Conservation (phyloP, 345 rosid species). For the Adansonia digitata region DNA sequence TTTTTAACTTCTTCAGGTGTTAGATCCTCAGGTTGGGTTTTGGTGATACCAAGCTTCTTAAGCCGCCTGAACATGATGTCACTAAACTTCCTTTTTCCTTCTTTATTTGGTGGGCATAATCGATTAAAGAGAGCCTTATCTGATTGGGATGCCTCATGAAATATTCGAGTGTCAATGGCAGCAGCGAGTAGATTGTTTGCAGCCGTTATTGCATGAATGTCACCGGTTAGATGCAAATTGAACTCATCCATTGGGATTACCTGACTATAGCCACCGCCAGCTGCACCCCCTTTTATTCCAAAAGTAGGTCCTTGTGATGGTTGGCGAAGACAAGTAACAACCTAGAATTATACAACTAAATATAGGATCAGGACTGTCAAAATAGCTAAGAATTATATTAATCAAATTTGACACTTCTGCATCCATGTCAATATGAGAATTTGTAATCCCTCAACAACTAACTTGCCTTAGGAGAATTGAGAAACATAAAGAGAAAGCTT, state of each 20-base stretch:
- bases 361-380: background rate
- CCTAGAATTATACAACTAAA: conserved; percentile 39
- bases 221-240: conserved; percentile 95
- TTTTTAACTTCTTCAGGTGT: conserved; percentile 68
- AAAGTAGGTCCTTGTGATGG: conserved; percentile 99
- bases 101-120: conserved; percentile 79
- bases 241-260: conserved; percentile 99
- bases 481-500: background rate
- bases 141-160: conserved; percentile 86
- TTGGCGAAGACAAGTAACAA: conserved; percentile 94
- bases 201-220: conserved; percentile 98
- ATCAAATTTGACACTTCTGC: background rate
- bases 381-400: background rate
- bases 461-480: background rate
- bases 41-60: conserved; percentile 79
- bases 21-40: conserved; percentile 83
- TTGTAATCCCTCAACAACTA: background rate
- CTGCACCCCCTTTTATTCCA: conserved; percentile 99
- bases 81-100: conserved; percentile 73
- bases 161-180: conserved; percentile 93
- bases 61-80: conserved; percentile 84
- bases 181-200: conserved; percentile 99
- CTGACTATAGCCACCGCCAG: conserved; percentile 99
- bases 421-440: background rate
- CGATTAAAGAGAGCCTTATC: conserved; percentile 96